Conservation (phyloP, 2,329 filamentous ascomycete species). For the Ophiosphaerella herpotricha region DNA sequence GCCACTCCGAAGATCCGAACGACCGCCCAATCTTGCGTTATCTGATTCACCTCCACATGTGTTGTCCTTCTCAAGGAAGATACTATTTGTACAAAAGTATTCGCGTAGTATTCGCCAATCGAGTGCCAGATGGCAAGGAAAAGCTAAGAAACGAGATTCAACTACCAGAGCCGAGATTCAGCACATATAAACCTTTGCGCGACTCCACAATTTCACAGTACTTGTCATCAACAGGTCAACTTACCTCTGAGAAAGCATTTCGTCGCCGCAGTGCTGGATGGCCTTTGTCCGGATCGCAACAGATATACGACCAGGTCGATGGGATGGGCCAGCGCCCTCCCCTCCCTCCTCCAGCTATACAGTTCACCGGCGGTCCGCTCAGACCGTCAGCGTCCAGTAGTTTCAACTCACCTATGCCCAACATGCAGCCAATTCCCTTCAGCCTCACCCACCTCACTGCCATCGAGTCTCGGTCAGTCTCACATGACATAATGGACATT, state of each 20-base stretch:
- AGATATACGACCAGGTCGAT: conserved; percentile 33
- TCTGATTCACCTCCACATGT: conserved; percentile 90
- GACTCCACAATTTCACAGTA: conserved; percentile 42
- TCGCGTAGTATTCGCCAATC: conserved; percentile 93
- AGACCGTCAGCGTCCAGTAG: conserved; percentile 27
- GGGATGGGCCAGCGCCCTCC: conserved; percentile 27
- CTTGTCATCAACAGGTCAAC: conserved; percentile 24
- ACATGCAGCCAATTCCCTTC: conserved; percentile 60
- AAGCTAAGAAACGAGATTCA: conserved; percentile 89
- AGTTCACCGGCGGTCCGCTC: conserved; percentile 34
- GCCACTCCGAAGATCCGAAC: conserved; percentile 55
- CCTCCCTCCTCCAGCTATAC: conserved; percentile 39
- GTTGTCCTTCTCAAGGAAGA: conserved; percentile 78
- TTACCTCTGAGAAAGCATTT: conserved; percentile 31
- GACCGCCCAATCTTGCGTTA: conserved; percentile 82
- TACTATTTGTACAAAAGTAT: conserved; percentile 92
- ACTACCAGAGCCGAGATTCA: conserved; percentile 84
- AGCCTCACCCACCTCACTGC: conserved; percentile 41
- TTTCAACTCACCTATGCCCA: conserved; percentile 30
- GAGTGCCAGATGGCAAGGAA: conserved; percentile 94
- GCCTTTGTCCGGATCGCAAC: conserved; percentile 32
- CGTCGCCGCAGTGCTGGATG: conserved; percentile 41
- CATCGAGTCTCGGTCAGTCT: conserved; percentile 38
- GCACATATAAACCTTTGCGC: conserved; percentile 72
- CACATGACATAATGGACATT: conserved; percentile 40